phyloP scores from a whole-genome alignment of 148 eudicot genomes.

The Rhododendron simsii region DNA sequence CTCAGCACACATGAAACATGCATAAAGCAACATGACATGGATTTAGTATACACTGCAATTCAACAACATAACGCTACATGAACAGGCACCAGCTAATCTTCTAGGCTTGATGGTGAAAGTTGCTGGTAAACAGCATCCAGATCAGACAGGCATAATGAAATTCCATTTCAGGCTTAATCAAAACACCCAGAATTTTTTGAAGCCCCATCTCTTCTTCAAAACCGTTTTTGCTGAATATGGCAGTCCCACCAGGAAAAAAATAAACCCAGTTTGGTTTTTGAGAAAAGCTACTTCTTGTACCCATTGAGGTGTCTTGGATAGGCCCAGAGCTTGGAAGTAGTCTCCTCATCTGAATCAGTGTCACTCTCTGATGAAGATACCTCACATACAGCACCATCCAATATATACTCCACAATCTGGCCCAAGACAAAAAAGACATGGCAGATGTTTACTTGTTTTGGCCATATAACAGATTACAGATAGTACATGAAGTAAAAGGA shows the following conservation, averaged over 20 bases:
- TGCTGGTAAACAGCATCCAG: neutral
- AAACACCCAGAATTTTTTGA: neutral
- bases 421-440: neutral
- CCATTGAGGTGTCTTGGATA: slow-evolving; percentile 8
- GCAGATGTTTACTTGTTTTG: neutral
- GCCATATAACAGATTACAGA: too few species aligned
- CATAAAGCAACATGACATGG: neutral
- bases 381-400: slow-evolving; percentile 23
- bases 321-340: slow-evolving; percentile 40
- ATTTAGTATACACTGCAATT: neutral
- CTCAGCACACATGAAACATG: neutral
- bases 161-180: neutral
- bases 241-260: neutral
- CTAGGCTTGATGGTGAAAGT: neutral
- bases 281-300: neutral
- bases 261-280: neutral
- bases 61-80: neutral
- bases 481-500: neutral
- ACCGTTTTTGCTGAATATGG: too few species aligned
- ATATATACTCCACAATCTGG: slow-evolving; percentile 63
- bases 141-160: neutral
- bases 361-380: slow-evolving; percentile 51
- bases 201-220: neutral
- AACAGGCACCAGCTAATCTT: neutral
- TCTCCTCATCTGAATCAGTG: slow-evolving; percentile 47